phyloP scores from a whole-genome alignment of 768 basidiomycete species.

The Hebeloma cylindrosporum region DNA sequence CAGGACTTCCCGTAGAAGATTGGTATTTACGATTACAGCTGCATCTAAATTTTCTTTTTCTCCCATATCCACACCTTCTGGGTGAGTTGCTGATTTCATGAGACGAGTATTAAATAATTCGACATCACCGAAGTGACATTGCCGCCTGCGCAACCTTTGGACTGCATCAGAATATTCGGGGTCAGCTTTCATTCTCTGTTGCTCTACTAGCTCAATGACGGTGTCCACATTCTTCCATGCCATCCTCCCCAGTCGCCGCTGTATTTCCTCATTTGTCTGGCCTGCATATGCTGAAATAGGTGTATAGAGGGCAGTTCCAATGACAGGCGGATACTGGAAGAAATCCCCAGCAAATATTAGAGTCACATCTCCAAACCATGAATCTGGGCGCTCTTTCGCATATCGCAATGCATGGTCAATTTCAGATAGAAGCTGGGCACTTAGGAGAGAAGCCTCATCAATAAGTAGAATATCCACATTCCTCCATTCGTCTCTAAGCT shows the following conservation, averaged over 20 bases:
- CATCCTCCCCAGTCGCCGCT: slow-evolving; percentile 3
- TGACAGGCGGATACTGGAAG: slow-evolving; percentile 33
- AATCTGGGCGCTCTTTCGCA: slow-evolving; percentile 22
- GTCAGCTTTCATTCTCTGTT: slow-evolving; percentile 26
- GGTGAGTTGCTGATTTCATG: slow-evolving; percentile 11
- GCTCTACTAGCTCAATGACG: slow-evolving; percentile 21
- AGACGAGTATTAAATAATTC: slow-evolving; percentile 7
- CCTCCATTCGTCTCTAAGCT: slow-evolving; percentile 24
- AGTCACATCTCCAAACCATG: slow-evolving; percentile 30
- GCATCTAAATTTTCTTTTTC: not conserved
- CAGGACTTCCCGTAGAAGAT: not conserved
- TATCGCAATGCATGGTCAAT: slow-evolving; percentile 28
- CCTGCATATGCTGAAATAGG: slow-evolving; percentile 22
- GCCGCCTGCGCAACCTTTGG: not conserved
- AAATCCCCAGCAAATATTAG: slow-evolving; percentile 36
- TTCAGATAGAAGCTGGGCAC: slow-evolving; percentile 22
- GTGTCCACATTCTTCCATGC: slow-evolving; percentile 11
- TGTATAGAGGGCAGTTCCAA: slow-evolving; percentile 25
- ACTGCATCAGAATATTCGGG: slow-evolving; percentile 23
- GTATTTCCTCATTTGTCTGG: slow-evolving; percentile 12
- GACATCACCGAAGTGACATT: slow-evolving; percentile 4
- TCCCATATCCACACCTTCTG: slow-evolving; percentile 15
- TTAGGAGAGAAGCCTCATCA: slow-evolving; percentile 32
- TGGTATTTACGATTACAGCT: not conserved
- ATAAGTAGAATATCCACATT: slow-evolving; percentile 25